These are phyloP conservation scores for Magnusiomyces magnusii DNA, from an alignment of 1,139 yeast species.

Conservation along the genomic window DNA sequence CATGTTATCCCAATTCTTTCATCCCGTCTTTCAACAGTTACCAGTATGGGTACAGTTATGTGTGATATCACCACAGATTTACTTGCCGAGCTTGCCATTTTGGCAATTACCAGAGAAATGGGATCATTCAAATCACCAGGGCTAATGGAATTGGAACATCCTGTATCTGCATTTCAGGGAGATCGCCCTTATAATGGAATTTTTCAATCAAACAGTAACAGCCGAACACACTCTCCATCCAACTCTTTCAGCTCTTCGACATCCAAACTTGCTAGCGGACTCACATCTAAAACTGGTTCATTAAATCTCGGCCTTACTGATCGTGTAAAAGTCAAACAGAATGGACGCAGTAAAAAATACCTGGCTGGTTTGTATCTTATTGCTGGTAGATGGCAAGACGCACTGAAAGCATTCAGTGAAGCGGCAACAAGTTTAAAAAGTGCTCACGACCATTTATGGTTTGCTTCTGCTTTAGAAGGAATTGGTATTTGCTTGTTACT, in stretches of 20 bases:
- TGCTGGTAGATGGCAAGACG: constrained; percentile 71
- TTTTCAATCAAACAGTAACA: neutral
- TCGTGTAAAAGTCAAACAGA: constrained; percentile 47
- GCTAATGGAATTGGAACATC: constrained; percentile 27
- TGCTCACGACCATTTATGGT: constrained; percentile 76
- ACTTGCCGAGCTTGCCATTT: constrained; percentile 54
- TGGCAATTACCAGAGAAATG: constrained; percentile 40
- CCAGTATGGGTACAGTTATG: constrained; percentile 57
- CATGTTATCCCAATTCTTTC: constrained; percentile 29
- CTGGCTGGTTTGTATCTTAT: constrained; percentile 69
- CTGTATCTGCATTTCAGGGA: constrained; percentile 8
- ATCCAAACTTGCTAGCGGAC: neutral
- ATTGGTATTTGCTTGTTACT: constrained; percentile 59
- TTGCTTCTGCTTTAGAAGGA: constrained; percentile 79
- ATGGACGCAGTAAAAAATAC: constrained; percentile 70
- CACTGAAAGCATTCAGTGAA: constrained; percentile 64
- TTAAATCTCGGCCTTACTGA: constrained; percentile 38
- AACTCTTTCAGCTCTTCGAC: constrained; percentile 3
- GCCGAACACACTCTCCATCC: constrained; percentile 2
- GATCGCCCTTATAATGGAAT: constrained; percentile 3
- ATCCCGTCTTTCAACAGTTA: constrained; percentile 27
- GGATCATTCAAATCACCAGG: constrained; percentile 33
- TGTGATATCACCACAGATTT: constrained; percentile 66
- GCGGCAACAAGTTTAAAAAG: constrained; percentile 54
- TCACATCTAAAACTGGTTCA: constrained; percentile 28